These are phyloP conservation scores for Dioscorea alata DNA, from an alignment of 106 monocot genomes.

Conservation along the genomic window DNA sequence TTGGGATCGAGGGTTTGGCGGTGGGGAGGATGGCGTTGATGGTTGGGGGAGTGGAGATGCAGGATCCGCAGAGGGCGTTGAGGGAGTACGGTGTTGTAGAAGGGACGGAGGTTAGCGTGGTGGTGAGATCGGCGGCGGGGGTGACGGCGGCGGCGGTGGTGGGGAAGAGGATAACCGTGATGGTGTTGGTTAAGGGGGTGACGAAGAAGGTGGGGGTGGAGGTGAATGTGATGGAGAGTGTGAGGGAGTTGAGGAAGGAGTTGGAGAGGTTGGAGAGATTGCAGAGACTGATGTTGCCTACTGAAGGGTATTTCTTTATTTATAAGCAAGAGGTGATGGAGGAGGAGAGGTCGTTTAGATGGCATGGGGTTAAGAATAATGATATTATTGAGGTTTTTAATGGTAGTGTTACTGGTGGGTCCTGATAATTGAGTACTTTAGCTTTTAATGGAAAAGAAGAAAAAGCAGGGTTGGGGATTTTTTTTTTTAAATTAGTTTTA, in stretches of 20 bases:
- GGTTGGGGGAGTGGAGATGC: background rate
- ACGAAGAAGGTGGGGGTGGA: slow-evolving; percentile 4
- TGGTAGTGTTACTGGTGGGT: slow-evolving; percentile 38
- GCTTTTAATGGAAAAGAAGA: too few relatives aligned
- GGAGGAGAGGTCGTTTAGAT: slow-evolving; percentile 32
- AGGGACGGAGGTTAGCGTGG: background rate
- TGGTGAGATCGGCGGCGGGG: background rate
- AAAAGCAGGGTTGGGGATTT: too few relatives aligned
- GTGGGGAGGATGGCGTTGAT: background rate
- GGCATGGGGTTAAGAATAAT: slow-evolving; percentile 34
- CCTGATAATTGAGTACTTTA: too few relatives aligned
- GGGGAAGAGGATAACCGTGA: background rate
- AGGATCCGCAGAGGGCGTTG: background rate
- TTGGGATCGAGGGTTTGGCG: background rate
- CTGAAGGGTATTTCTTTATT: slow-evolving; percentile 54
- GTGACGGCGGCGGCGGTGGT: background rate
- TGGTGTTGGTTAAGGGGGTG: background rate
- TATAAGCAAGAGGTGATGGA: slow-evolving; percentile 57
- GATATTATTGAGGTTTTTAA: slow-evolving; percentile 59
- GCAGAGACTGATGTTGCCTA: slow-evolving; percentile 8
- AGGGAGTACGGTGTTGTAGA: background rate
- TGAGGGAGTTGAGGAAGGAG: slow-evolving; percentile 35
- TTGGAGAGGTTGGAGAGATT: slow-evolving; percentile 6
- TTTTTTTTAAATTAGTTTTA: too few relatives aligned
- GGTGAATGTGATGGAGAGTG: slow-evolving; percentile 26